phyloP scores from a whole-genome alignment of 2,329 filamentous ascomycete species.

The Cercospora sp. region DNA sequence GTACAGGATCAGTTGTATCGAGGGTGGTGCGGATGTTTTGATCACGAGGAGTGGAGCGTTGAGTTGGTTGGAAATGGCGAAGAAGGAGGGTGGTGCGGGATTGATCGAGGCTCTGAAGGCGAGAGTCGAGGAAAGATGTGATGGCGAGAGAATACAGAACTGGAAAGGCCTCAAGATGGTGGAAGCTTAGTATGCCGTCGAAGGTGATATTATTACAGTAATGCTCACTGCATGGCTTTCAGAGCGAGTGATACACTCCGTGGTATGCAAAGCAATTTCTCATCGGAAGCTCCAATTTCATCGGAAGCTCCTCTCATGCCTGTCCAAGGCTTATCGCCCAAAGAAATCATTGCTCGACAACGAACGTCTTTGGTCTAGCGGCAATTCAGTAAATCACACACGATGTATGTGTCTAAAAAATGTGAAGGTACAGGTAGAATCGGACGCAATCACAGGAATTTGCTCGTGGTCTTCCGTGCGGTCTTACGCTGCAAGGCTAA shows the following conservation, averaged over 20 bases:
- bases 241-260: neutral
- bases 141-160: conserved; percentile 62
- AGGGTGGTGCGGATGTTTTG: conserved; percentile 75
- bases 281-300: too few species aligned
- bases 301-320: too few species aligned
- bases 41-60: conserved; percentile 73
- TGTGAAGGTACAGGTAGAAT: neutral
- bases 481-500: neutral
- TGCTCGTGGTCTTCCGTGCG: too few species aligned
- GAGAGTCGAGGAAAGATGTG: conserved; percentile 65
- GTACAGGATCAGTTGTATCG: conserved; percentile 66
- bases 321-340: too few species aligned
- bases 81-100: conserved; percentile 45
- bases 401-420: neutral
- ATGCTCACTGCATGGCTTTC: neutral
- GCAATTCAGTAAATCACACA: neutral
- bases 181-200: neutral
- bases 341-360: neutral
- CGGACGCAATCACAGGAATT: too few species aligned
- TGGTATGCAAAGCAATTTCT: neutral
- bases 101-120: conserved; percentile 55
- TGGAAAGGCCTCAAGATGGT: conserved; percentile 57
- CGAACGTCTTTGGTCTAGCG: neutral
- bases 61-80: conserved; percentile 69
- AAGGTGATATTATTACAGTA: neutral